A percentile compares a stretch with the other conserved stretches of the same genome.
Evolutionary conservation across 2,329 filamentous ascomycete genomes (phyloP).

Genomic region (Paracoccidioides lutzii): DNA sequence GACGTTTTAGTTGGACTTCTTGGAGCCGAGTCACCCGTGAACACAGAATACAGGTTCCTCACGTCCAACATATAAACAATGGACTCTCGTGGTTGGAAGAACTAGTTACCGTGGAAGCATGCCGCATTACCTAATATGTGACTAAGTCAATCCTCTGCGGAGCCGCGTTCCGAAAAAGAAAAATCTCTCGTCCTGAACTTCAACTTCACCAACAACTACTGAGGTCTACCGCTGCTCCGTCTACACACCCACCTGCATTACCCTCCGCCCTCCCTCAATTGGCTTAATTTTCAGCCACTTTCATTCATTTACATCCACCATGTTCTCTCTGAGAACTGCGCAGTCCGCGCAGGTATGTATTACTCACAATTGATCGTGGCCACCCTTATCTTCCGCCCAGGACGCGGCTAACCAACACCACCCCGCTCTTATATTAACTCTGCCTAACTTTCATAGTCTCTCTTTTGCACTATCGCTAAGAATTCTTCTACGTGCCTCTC

Average conservation of each 20-base stretch:
- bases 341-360: constrained; percentile 30
- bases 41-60: too few species aligned
- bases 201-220: not conserved
- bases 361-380: constrained; percentile 3
- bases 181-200: not conserved
- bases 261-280: not conserved
- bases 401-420: constrained; percentile 24
- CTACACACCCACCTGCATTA: not conserved
- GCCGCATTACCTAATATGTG: not conserved
- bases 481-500: constrained; percentile 34
- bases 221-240: too few species aligned
- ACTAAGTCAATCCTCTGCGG: not conserved
- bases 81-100: too few species aligned
- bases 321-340: constrained; percentile 30
- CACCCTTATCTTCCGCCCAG: constrained; percentile 20
- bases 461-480: constrained; percentile 42
- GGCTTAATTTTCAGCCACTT: not conserved
- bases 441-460: constrained; percentile 36
- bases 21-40: too few species aligned
- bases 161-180: not conserved
- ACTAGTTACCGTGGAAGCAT: too few species aligned
- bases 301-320: constrained; percentile 15
- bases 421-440: constrained; percentile 30
- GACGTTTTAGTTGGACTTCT: too few species aligned
- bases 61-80: too few species aligned